phyloP scores from a whole-genome alignment of 2,329 filamentous ascomycete species.

The Pseudogymnoascus sp. region DNA sequence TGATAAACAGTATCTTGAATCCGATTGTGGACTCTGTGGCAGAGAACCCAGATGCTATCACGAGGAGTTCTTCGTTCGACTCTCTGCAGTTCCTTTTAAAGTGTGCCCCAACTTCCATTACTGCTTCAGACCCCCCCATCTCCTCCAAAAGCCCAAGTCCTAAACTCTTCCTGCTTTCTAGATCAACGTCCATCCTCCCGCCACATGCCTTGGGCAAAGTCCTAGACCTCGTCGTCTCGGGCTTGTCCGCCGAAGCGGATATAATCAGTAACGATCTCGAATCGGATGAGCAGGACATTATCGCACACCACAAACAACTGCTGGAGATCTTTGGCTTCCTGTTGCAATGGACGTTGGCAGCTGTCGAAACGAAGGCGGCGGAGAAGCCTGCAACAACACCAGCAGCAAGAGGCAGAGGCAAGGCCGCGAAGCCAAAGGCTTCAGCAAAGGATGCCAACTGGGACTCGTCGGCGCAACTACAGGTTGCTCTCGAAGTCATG shows the following conservation, averaged over 20 bases:
- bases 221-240: conserved; percentile 82
- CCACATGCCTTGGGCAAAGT: conserved; percentile 83
- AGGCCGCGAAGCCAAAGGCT: conserved; percentile 67
- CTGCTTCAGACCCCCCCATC: conserved; percentile 20
- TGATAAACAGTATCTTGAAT: conserved; percentile 82
- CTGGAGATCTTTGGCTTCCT: conserved; percentile 93
- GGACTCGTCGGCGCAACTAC: conserved; percentile 84
- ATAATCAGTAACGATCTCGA: conserved; percentile 79
- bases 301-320: conserved; percentile 81
- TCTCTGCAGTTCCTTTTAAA: conserved; percentile 94
- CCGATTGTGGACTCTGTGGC: conserved; percentile 88
- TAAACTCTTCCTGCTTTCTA: conserved; percentile 59
- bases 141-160: conserved; percentile 40
- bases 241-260: conserved; percentile 77
- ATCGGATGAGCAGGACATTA: conserved; percentile 78
- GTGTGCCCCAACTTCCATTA: conserved; percentile 60
- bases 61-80: conserved; percentile 72
- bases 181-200: conserved; percentile 72
- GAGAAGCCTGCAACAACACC: conserved; percentile 74
- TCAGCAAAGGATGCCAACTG: conserved; percentile 69
- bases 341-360: conserved; percentile 88
- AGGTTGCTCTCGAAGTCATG: conserved; percentile 86
- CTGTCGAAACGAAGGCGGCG: conserved; percentile 87
- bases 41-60: conserved; percentile 83
- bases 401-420: conserved; percentile 63